Evolutionary conservation across 176 grass and related monocot species (phyloP).

Genomic region (Zizania latifolia): DNA sequence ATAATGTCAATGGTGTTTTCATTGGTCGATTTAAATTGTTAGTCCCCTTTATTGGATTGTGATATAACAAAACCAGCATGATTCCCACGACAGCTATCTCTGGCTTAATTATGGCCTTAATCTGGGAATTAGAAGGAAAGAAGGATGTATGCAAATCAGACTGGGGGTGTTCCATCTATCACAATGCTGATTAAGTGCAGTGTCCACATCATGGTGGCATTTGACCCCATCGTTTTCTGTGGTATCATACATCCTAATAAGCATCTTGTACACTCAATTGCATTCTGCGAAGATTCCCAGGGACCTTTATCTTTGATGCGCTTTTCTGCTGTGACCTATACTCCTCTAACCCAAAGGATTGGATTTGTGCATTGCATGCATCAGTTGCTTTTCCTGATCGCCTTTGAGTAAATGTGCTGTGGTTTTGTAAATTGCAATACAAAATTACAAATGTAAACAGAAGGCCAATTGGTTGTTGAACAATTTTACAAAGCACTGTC

Average conservation of each 20-base stretch:
- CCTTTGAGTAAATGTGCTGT: not conserved
- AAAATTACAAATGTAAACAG: constrained; percentile 16
- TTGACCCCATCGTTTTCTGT: constrained; percentile 20
- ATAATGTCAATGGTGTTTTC: constrained; percentile 27
- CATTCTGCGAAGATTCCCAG: constrained; percentile 29
- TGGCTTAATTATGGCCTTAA: not conserved
- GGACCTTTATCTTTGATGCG: constrained; percentile 26
- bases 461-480: not conserved
- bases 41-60: constrained; percentile 28
- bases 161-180: constrained; percentile 14
- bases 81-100: constrained; percentile 23
- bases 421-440: not conserved
- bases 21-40: constrained; percentile 17
- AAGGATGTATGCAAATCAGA: constrained; percentile 16
- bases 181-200: constrained; percentile 13
- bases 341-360: constrained; percentile 20
- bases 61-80: constrained; percentile 34
- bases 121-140: not conserved
- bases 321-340: constrained; percentile 31
- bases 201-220: constrained; percentile 10
- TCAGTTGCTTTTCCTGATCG: constrained; percentile 1
- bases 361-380: constrained; percentile 4
- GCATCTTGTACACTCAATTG: constrained; percentile 32
- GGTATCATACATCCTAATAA: constrained; percentile 1
- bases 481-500: not conserved